A percentile compares a stretch with the other conserved stretches of the same genome.
Conservation (phyloP, 805 yeast species). For the Cyberlindnera xylosilytica region DNA sequence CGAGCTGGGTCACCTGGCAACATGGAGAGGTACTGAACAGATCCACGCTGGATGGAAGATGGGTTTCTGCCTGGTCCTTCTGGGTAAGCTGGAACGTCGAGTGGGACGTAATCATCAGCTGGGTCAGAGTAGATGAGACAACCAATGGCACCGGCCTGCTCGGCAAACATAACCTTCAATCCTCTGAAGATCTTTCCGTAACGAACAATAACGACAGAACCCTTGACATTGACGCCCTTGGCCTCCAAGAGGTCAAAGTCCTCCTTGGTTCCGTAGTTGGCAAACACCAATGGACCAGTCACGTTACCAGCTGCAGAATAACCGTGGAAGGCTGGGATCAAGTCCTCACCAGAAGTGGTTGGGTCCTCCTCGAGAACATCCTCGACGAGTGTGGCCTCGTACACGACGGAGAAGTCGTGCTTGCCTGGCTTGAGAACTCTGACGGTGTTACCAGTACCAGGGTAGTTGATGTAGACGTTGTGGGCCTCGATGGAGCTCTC, state of each 20-base stretch:
- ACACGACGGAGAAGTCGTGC: slow-evolving; percentile 29
- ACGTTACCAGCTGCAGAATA: slow-evolving; percentile 75
- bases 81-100: slow-evolving; percentile 67
- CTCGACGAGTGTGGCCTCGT: slow-evolving; percentile 52
- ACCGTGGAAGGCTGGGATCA: slow-evolving; percentile 72
- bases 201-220: slow-evolving; percentile 61
- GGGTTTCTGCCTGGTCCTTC: slow-evolving; percentile 78
- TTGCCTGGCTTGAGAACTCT: slow-evolving; percentile 33
- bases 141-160: slow-evolving; percentile 65
- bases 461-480: slow-evolving; percentile 63
- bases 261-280: slow-evolving; percentile 61
- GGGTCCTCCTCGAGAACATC: slow-evolving; percentile 51
- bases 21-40: slow-evolving; percentile 57
- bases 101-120: slow-evolving; percentile 53
- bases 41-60: slow-evolving; percentile 72
- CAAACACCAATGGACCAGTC: slow-evolving; percentile 62
- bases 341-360: slow-evolving; percentile 38
- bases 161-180: slow-evolving; percentile 72
- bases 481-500: slow-evolving; percentile 50
- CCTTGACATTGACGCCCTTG: slow-evolving; percentile 48
- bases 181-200: slow-evolving; percentile 72
- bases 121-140: slow-evolving; percentile 71
- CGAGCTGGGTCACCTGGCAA: slow-evolving; percentile 75
- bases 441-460: slow-evolving; percentile 48
- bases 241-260: slow-evolving; percentile 51